phyloP scores from a whole-genome alignment of 306 rosid genomes.

The Lathyrus sativus region DNA sequence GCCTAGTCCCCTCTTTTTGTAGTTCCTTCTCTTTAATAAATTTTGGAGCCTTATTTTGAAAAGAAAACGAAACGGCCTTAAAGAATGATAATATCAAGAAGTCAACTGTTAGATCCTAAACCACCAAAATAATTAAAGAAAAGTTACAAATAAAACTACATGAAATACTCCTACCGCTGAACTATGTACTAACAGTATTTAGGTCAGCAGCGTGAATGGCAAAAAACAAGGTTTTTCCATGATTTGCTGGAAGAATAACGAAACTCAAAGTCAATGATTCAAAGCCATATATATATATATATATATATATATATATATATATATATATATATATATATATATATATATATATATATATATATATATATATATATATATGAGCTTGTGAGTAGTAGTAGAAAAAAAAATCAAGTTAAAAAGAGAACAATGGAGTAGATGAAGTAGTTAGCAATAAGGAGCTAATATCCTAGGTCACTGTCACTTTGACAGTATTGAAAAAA shows the following conservation, averaged over 20 bases:
- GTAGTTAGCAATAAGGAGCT: conserved; percentile 21
- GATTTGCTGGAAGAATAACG: conserved; percentile 22
- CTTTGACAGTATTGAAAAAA: not conserved
- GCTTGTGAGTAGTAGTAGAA: not conserved
- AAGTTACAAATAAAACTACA: conserved; percentile 19
- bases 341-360: too few species aligned
- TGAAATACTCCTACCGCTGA: conserved; percentile 3
- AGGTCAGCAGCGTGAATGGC: conserved; percentile 20
- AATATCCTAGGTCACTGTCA: not conserved
- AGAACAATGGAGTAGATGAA: not conserved
- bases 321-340: too few species aligned
- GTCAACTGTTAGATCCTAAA: conserved; percentile 7
- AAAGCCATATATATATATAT: too few species aligned
- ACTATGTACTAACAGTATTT: conserved; percentile 13
- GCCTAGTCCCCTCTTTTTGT: too few species aligned
- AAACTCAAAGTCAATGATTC: conserved; percentile 7
- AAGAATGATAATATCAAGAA: conserved; percentile 13
- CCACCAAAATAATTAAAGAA: conserved; percentile 18
- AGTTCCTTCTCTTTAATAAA: too few species aligned
- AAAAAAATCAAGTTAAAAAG: conserved; percentile 9
- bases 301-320: too few species aligned
- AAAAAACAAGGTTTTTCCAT: conserved; percentile 20
- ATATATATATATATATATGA: too few species aligned
- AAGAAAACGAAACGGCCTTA: not conserved
- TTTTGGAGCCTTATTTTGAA: too few species aligned